A percentile compares a stretch with the other conserved stretches of the same genome.
These are phyloP conservation scores for Trichothecium sympodiale DNA, from an alignment of 2,329 filamentous ascomycete species.

Conservation along the genomic window DNA sequence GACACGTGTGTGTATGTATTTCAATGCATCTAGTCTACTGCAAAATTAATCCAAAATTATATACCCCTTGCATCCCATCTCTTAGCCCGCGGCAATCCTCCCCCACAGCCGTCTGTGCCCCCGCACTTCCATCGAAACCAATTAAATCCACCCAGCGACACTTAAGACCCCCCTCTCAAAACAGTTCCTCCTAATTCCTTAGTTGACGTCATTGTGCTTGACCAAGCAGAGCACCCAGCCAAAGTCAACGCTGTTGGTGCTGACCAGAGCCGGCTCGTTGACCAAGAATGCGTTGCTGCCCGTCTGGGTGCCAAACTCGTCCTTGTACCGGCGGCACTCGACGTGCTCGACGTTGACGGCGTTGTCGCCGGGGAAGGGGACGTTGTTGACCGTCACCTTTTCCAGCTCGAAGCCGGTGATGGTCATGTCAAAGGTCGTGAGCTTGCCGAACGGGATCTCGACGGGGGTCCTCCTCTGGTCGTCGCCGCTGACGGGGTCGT, in stretches of 20 bases:
- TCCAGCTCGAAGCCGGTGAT: conserved; percentile 4
- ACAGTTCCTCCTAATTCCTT: too few species aligned
- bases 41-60: too few species aligned
- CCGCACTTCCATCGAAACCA: too few species aligned
- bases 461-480: conserved; percentile 3
- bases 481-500: conserved; percentile 1
- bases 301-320: conserved; percentile 6
- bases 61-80: too few species aligned
- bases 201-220: too few species aligned
- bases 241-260: conserved; percentile 8
- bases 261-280: conserved; percentile 3
- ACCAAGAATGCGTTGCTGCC: conserved; percentile 6
- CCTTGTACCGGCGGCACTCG: conserved; percentile 9
- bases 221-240: conserved; percentile 9
- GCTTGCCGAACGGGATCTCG: conserved; percentile 4
- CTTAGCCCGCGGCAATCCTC: too few species aligned
- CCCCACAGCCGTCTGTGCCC: too few species aligned
- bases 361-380: neutral
- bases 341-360: conserved; percentile 4
- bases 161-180: too few species aligned
- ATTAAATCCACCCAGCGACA: too few species aligned
- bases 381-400: conserved; percentile 1
- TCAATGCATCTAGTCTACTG: too few species aligned
- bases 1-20: too few species aligned
- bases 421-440: neutral